These are phyloP conservation scores for Microdochium paspali DNA, from an alignment of 2,329 filamentous ascomycete species.

Conservation along the genomic window DNA sequence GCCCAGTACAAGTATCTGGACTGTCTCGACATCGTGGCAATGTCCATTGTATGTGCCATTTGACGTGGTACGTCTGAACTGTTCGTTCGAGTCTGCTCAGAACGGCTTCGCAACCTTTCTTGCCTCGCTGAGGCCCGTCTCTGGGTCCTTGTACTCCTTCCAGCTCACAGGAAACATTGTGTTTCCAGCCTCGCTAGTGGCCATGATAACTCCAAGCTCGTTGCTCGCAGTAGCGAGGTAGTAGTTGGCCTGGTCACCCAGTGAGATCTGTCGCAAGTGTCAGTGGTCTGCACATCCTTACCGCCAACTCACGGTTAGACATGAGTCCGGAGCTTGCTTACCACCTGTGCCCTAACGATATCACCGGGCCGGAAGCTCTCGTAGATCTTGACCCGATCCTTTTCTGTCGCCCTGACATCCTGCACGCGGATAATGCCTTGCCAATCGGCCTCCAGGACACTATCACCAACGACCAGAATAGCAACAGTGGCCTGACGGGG, in stretches of 20 bases:
- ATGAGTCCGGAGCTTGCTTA: slow-evolving; percentile 28
- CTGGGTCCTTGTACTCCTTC: slow-evolving; percentile 85
- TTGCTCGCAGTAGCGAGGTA: slow-evolving; percentile 91
- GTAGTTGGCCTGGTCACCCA: slow-evolving; percentile 92
- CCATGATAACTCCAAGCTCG: slow-evolving; percentile 89
- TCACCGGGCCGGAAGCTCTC: slow-evolving; percentile 91
- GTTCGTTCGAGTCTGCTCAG: slow-evolving; percentile 34
- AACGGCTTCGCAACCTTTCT: slow-evolving; percentile 94
- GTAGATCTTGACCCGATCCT: slow-evolving; percentile 85
- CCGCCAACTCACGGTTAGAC: neutral
- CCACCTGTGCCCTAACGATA: slow-evolving; percentile 77
- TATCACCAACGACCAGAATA: slow-evolving; percentile 73
- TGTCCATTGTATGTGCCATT: too few relatives aligned
- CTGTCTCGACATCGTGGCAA: too few relatives aligned
- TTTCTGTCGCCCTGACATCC: slow-evolving; percentile 90
- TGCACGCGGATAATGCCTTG: slow-evolving; percentile 79
- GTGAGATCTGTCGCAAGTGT: slow-evolving; percentile 51
- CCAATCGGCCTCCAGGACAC: slow-evolving; percentile 69
- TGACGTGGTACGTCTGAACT: too few relatives aligned
- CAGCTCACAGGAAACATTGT: slow-evolving; percentile 90
- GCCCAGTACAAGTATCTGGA: too few relatives aligned
- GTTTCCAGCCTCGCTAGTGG: slow-evolving; percentile 77
- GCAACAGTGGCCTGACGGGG: slow-evolving; percentile 77
- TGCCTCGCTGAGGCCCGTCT: slow-evolving; percentile 65
- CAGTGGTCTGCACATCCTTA: too few relatives aligned